Percentiles rank a stretch among this genome's conserved stretches.
Conservation (phyloP, 768 basidiomycete genomes). For the Botryobasidium botryosum region DNA sequence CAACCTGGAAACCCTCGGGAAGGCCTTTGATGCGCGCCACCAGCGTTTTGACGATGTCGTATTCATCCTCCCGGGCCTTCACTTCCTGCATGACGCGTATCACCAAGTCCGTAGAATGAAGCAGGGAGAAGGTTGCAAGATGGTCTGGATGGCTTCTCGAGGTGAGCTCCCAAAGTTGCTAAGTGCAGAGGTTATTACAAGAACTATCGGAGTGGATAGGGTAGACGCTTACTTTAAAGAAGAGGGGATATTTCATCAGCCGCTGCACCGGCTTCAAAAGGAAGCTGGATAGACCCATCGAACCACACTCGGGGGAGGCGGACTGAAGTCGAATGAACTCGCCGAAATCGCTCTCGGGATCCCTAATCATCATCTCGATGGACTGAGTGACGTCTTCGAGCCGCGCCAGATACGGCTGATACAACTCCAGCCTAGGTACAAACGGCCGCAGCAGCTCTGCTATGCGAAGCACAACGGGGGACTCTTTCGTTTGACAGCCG, state of each 20-base stretch:
- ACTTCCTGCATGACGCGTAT: conserved; percentile 73
- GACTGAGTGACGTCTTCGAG: conserved; percentile 41
- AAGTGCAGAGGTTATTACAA: conserved; percentile 8
- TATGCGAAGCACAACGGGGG: conserved; percentile 32
- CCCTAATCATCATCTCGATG: conserved; percentile 33
- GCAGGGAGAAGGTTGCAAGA: conserved; percentile 43
- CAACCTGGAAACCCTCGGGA: conserved; percentile 34
- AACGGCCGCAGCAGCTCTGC: conserved; percentile 43
- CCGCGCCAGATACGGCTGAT: conserved; percentile 71
- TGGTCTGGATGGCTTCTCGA: conserved; percentile 55
- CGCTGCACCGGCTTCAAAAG: conserved; percentile 62
- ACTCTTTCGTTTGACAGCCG: conserved; percentile 25
- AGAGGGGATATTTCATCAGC: conserved; percentile 48
- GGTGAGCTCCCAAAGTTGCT: conserved; percentile 59
- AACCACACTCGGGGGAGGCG: conserved; percentile 32
- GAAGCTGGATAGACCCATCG: conserved; percentile 49
- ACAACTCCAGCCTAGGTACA: conserved; percentile 54
- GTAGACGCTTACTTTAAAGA: conserved; percentile 45
- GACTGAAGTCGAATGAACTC: conserved; percentile 57
- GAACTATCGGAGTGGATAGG: conserved; percentile 6
- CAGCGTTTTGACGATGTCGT: conserved; percentile 51
- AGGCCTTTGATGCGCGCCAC: conserved; percentile 42
- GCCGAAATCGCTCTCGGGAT: conserved; percentile 54
- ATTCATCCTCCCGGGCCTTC: conserved; percentile 72
- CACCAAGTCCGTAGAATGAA: conserved; percentile 49